Percentiles rank a stretch among this genome's conserved stretches.
Evolutionary conservation across 768 basidiomycete species (phyloP).

Genomic region (Polyporus arcularius): DNA sequence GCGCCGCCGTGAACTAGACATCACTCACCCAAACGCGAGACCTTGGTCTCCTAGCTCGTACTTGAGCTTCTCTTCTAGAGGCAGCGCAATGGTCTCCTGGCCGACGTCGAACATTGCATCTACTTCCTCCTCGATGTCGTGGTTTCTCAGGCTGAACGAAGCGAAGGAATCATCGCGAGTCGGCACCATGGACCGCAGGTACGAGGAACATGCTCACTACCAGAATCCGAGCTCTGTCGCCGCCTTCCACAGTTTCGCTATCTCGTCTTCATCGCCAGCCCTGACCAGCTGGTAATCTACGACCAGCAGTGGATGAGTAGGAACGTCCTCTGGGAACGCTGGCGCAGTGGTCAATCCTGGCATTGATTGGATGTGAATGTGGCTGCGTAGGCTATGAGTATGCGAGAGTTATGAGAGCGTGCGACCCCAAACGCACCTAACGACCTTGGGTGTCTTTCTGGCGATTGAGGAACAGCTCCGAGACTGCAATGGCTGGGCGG

Average conservation of each 20-base stretch:
- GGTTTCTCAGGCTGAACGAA: constrained; percentile 42
- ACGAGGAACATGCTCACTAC: constrained; percentile 40
- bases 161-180: too few species aligned
- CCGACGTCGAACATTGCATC: constrained; percentile 45
- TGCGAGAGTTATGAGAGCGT: too few species aligned
- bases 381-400: too few species aligned
- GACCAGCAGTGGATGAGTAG: constrained; percentile 46
- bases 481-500: too few species aligned
- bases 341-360: constrained; percentile 25
- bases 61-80: constrained; percentile 42
- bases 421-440: too few species aligned
- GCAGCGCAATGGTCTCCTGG: constrained; percentile 40
- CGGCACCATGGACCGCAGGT: background rate
- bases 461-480: too few species aligned
- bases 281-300: constrained; percentile 45
- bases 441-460: too few species aligned
- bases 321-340: constrained; percentile 47
- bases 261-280: constrained; percentile 37
- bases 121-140: constrained; percentile 39
- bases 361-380: background rate
- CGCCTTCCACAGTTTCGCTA: constrained; percentile 46
- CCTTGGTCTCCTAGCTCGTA: constrained; percentile 47
- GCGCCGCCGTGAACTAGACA: background rate
- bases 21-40: constrained; percentile 38
- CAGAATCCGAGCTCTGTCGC: constrained; percentile 54